Evolutionary conservation across 2,329 filamentous ascomycete genomes (phyloP), one percentile per base, ranked within the genome.

Genomic region (Berkeleyomyces rouxiae): DNA sequence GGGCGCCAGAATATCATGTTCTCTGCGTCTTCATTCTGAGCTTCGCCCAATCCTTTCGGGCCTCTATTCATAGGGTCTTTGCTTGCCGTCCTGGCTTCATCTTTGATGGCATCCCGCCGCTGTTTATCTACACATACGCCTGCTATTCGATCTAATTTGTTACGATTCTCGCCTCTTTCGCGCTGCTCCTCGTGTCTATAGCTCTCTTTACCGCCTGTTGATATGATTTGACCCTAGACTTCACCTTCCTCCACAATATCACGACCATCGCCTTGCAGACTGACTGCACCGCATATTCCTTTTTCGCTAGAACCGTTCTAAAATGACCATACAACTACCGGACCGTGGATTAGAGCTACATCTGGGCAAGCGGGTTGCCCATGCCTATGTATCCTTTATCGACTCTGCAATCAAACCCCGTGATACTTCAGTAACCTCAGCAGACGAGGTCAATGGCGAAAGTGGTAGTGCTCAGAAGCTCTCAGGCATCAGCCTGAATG

Each of bases 401-500:
- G 57, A 63, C 36, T 40, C 43, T 13, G 44, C 37, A 11, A 36
- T 63, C 11, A 47, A 13, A 39, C 55, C 55, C 39, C 61, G 61
- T 47, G 61, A 43, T 51, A 59, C 61, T 5, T 62, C 49, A 10
- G 47, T n/a, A 23, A 46, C 58, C 3, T 57, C 49, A 36, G 60
- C 46, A 36, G 47, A 63, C 42, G 44, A 59, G 23, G 39, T 59
- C 46, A 53, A 61, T 39, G 46, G 58, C 36, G 44, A 64, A 47
- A n/a, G 58, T 10, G 59, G 57, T 39, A 64, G 61, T 40, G 65
- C 65, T 42, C 68, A 74, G 59, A 65, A 66, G 2, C 69, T 70
- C 3, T 69, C 72, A 23, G 76, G 77, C 57, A 75, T 78, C 58
- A 77, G 76, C 66, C 70, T 81, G 59, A 71, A 75, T 23, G 73